phyloP scores from a whole-genome alignment of 1,139 yeast genomes.

The Debaryomycetaceae sp. region DNA sequence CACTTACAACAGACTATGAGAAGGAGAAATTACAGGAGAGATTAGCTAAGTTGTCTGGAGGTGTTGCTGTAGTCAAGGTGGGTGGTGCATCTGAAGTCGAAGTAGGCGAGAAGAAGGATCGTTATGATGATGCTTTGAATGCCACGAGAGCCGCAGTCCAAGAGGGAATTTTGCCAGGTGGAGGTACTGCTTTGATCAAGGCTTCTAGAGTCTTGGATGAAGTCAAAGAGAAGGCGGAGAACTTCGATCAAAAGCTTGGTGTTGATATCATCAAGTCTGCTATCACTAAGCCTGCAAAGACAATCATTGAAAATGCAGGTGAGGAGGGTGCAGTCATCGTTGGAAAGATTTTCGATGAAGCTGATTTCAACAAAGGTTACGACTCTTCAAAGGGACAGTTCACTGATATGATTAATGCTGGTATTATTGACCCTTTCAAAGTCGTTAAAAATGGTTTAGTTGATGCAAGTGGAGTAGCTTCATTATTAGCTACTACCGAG shows the following conservation, averaged over 20 bases:
- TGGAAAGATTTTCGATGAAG: slow-evolving; percentile 88
- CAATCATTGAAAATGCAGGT: slow-evolving; percentile 97
- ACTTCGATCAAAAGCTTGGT: slow-evolving; percentile 98
- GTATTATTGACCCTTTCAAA: slow-evolving; percentile 99
- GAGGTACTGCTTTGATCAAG: slow-evolving; percentile 98
- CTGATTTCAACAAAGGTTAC: slow-evolving; percentile 87
- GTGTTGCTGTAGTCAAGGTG: slow-evolving; percentile 97
- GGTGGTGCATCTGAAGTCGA: slow-evolving; percentile 99
- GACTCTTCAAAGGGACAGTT: slow-evolving; percentile 92
- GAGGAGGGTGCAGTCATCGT: slow-evolving; percentile 98
- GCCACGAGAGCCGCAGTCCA: slow-evolving; percentile 99
- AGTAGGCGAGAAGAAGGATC: slow-evolving; percentile 99
- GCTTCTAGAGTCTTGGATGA: slow-evolving; percentile 81
- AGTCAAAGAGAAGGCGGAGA: slow-evolving; percentile 64
- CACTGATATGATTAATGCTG: slow-evolving; percentile 95
- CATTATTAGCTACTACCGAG: slow-evolving; percentile 96
- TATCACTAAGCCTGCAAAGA: slow-evolving; percentile 94
- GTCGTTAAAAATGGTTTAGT: slow-evolving; percentile 96
- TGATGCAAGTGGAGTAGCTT: slow-evolving; percentile 98
- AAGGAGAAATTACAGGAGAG: slow-evolving; percentile 98
- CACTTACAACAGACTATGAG: slow-evolving; percentile 88
- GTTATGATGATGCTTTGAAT: slow-evolving; percentile 98
- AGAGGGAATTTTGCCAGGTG: slow-evolving; percentile 99
- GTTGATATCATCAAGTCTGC: slow-evolving; percentile 95
- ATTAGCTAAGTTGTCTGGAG: slow-evolving; percentile 96